A percentile compares a stretch with the other conserved stretches of the same genome.
Evolutionary conservation across 345 rosid genomes (phyloP).

Genomic region (Hirschfeldia incana): DNA sequence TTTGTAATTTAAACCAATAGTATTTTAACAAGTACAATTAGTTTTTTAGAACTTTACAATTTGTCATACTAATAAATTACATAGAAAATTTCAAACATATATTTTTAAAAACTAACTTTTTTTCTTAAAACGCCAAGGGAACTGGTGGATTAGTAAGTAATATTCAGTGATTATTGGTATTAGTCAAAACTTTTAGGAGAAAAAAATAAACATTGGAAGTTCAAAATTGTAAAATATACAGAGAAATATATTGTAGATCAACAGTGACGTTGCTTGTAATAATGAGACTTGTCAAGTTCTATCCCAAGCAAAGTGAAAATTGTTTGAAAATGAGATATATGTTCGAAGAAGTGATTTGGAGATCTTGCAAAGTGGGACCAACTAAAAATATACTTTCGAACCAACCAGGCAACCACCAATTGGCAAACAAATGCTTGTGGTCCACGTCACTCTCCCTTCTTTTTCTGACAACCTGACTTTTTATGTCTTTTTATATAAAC

Average conservation of each 20-base stretch:
- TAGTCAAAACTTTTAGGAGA: too few relatives aligned
- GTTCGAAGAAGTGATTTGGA: constrained; percentile 24
- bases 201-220: background rate
- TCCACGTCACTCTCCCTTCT: constrained; percentile 36
- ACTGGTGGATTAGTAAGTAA: too few relatives aligned
- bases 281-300: background rate
- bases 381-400: constrained; percentile 23
- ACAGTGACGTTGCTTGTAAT: background rate
- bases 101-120: too few relatives aligned
- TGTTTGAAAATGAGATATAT: constrained; percentile 1
- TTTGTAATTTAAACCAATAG: too few relatives aligned
- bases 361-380: constrained; percentile 29
- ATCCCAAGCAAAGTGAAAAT: background rate
- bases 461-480: constrained; percentile 22
- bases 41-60: too few relatives aligned
- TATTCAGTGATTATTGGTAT: too few relatives aligned
- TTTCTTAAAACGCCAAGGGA: too few relatives aligned
- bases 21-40: too few relatives aligned
- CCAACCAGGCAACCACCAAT: constrained; percentile 26
- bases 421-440: constrained; percentile 42
- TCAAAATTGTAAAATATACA: background rate
- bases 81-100: background rate
- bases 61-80: background rate
- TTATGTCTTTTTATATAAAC: background rate
- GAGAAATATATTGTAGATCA: too few relatives aligned